Evolutionary conservation across 75 land plant species (phyloP), one percentile per base, ranked within the genome.

Genomic region (Cunninghamia lanceolata): DNA sequence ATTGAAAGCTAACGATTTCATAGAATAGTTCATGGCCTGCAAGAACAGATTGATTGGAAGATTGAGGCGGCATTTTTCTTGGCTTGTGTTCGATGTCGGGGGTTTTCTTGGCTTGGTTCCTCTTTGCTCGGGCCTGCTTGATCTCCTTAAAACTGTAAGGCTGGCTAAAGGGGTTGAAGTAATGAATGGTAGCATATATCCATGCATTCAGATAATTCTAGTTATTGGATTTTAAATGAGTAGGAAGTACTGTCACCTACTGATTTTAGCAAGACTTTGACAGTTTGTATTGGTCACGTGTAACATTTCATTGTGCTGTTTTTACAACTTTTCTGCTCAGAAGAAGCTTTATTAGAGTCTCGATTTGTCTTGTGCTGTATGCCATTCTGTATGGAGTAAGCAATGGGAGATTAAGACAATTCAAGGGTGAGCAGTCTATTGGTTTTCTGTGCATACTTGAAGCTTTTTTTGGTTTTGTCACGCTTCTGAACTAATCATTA

Each of bases 1-100:
- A 45, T 80, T 80, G 46, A 45, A 80, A 80, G 52, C 82, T 80
- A 80, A 80, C n/a, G 46, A 80, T 80, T 80, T 21, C 45, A 80
- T 80, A 80, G n/a, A 30, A 80, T 43, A 80, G 82, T 43, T 80
- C 50, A n/a, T 80, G 82, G 28, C 46, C 46, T 80, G 35, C 50
- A 80, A 80, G 82, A 80, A 80, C 32, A 28, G 52, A 80, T 80
- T 80, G 30, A 45, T 80, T 10, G 9, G 82, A 80, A 43, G 82
- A 43, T 39, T 79, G 82, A 25, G 46, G 47, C 25, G 30, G 82
- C 82, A 80, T n/a, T n/a, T 80, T 80, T 45, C 52, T 80, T 80
- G 30, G 50, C 16, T 80, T 80, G 32, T 80, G 46, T n/a, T 43
- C 25, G 50, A 40, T 28, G n/a, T 28, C 34, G 5, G 46, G 82